Base-by-base conservation (phyloP, 306 rosid species). In the Clitoria ternatea region DNA sequence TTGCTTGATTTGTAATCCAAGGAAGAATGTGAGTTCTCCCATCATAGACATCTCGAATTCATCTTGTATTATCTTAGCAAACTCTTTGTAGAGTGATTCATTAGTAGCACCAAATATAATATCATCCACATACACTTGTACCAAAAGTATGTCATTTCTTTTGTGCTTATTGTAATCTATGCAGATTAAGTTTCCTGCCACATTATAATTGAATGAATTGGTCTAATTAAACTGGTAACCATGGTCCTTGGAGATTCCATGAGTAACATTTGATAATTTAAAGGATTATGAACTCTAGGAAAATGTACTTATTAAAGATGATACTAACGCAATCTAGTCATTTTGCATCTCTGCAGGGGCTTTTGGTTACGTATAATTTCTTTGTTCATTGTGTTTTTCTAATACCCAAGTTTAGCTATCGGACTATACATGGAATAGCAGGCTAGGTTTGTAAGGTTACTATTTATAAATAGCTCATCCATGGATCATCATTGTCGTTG, bases 371-470 rank as follows among this genome's bases (percentile, higher is more conserved):
- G 47, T n/a, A 35, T 65, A n/a, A 71, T 69, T 33, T 50, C 20
- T 53, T 47, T 29, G n/a, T n/a, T n/a, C n/a, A n/a, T n/a, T n/a
- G n/a, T 35, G 7, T 24, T 54, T 27, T 39, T 54, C 66, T 35
- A 40, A 52, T 39, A 61, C 52, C 47, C 12, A 61, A 52, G 64
- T 37, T 24, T 76, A 70, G 80, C 48, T 68, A 40, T 53, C 29
- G 75, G 47, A 54, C n/a, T 36, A 68, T 60, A 37, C 68, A 60
- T 64, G 59, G 36, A 61, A 45, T 57, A 65, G 76, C 49, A 17
- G 42, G 59, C 64, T 66, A 47, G 20, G 65, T 70, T 35, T 66
- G 44, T 26, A 44, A 72, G n/a, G 73, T 12, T 50, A 73, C 40
- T 7, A 60, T 66, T 64, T 62, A 72, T 73, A 52, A 33, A 50